Base-by-base conservation (phyloP, 2,329 filamentous ascomycete genomes). In the Periconia macrospinosa region DNA sequence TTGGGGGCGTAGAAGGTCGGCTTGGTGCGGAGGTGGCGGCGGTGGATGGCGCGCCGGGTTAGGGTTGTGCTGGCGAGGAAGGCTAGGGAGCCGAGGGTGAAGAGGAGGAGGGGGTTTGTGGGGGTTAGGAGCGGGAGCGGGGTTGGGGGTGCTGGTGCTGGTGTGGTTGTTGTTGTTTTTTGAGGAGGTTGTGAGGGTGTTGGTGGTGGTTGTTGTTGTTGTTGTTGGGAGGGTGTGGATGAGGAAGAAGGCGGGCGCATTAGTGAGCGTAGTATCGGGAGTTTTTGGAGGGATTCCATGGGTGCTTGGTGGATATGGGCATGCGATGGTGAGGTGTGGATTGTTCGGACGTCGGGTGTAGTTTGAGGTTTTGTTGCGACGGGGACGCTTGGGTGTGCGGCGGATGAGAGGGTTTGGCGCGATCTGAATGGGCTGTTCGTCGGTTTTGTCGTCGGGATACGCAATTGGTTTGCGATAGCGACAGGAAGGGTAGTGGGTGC, bases 71-170 rank as follows among this genome's bases (percentile, higher is more conserved):
- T 90, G 58, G 92, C 80, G 19, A 84, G 78, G 59, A 95, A 83
- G 75, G 96, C 95, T 51, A 84, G 80, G 11, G 89, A 82, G 41
- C 93, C 93, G 56, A 87, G 86, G 63, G 87, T 79, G 73, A 94
- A 88, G 54, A 96, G 75, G 20, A 27, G 23, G 23, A 27, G 23
- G 23, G 23, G 23, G 23, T 27, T 27, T 27, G 23, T 27, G 85
- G 81, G 14, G 91, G 74, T 71, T 92, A 87, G 50, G 81, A 81
- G 47, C 83, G 70, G 41, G 79, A 82, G 65, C 84, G 82, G 47
- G 75, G 69, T 15, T 79, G 58, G 46, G 41, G 58, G 45, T 48
- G 66, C 60, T 33, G 61, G 53, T 35, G 59, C 82, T 66, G 84
- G 82, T 47, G 69, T n/a, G 79, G 59, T 35, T 60, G 52, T 30